Percentiles rank a stretch among this genome's conserved stretches.
Evolutionary conservation across 768 basidiomycete species (phyloP).

Genomic region (Collybiopsis confluens): DNA sequence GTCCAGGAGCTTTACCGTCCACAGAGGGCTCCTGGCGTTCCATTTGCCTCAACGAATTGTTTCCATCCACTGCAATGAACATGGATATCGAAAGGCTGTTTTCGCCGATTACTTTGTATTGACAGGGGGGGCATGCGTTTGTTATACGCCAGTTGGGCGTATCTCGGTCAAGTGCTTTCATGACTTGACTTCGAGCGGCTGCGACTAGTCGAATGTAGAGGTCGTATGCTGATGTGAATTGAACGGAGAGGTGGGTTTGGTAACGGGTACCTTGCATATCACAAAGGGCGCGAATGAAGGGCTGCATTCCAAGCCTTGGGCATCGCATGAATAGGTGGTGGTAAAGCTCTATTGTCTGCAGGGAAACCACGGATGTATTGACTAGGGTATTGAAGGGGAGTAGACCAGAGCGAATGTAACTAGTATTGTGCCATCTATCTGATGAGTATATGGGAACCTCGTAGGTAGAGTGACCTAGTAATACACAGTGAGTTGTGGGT

Average conservation of each 20-base stretch:
- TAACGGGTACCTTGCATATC: conserved; percentile 22
- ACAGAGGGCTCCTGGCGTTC: too few species aligned
- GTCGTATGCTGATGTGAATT: conserved; percentile 23
- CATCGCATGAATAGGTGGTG: conserved; percentile 11
- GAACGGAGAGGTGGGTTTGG: conserved; percentile 11
- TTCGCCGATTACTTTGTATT: conserved; percentile 19
- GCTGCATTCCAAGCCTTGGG: conserved; percentile 22
- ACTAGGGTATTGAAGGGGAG: conserved; percentile 20
- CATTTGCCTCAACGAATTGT: conserved; percentile 2
- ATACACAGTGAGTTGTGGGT: too few species aligned
- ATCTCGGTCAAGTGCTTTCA: conserved; percentile 18
- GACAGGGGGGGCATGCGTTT: conserved; percentile 25
- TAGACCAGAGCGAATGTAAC: conserved; percentile 19
- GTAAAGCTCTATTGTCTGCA: conserved; percentile 19
- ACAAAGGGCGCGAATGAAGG: conserved; percentile 24
- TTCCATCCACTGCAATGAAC: conserved; percentile 8
- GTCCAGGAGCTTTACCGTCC: conserved; percentile 11
- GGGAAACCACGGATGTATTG: conserved; percentile 16
- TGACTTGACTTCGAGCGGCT: conserved; percentile 11
- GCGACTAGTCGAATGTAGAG: conserved; percentile 17
- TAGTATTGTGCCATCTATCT: conserved; percentile 9
- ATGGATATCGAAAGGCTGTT: conserved; percentile 9
- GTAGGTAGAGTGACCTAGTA: too few species aligned
- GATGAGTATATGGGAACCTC: too few species aligned
- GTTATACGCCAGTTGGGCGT: conserved; percentile 19